phyloP scores from a whole-genome alignment of 2,329 filamentous ascomycete genomes.

The Byssothecium circinans region DNA sequence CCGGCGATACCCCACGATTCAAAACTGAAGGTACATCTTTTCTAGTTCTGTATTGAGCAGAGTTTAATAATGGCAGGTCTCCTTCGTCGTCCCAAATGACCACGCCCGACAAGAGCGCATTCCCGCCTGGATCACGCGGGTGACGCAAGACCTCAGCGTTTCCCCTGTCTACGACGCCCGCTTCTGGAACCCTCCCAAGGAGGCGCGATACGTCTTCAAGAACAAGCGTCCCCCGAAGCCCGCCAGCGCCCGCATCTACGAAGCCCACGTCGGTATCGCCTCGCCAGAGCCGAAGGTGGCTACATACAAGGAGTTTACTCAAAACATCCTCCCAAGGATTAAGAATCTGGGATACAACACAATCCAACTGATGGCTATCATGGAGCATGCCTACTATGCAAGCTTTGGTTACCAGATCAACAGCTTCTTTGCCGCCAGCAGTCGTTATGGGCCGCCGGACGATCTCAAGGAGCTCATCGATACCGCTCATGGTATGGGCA shows the following conservation, averaged over 20 bases:
- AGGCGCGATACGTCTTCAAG: constrained; percentile 81
- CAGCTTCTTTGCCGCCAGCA: constrained; percentile 97
- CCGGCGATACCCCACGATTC: constrained; percentile 87
- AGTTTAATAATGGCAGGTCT: constrained; percentile 60
- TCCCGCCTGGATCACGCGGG: constrained; percentile 96
- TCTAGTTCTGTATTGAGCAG: background rate
- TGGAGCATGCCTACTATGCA: constrained; percentile 99
- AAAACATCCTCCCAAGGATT: constrained; percentile 88
- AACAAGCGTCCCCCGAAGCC: constrained; percentile 81
- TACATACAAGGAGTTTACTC: constrained; percentile 96
- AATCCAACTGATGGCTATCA: constrained; percentile 97
- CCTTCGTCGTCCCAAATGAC: constrained; percentile 76
- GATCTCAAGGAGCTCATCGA: constrained; percentile 97
- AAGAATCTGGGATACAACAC: constrained; percentile 91
- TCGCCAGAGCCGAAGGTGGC: constrained; percentile 85
- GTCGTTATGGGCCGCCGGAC: constrained; percentile 89
- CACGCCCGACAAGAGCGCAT: constrained; percentile 79
- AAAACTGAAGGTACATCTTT: constrained; percentile 80
- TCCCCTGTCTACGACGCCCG: constrained; percentile 92
- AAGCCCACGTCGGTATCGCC: constrained; percentile 98
- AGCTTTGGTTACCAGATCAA: constrained; percentile 99
- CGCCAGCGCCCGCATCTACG: constrained; percentile 85
- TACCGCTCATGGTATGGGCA: constrained; percentile 86
- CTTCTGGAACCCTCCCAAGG: constrained; percentile 90
- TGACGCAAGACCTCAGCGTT: constrained; percentile 86